These are phyloP conservation scores for Chytridium lagenaria DNA, from an alignment of 371 early-diverging fungal species.

Conservation along the genomic window DNA sequence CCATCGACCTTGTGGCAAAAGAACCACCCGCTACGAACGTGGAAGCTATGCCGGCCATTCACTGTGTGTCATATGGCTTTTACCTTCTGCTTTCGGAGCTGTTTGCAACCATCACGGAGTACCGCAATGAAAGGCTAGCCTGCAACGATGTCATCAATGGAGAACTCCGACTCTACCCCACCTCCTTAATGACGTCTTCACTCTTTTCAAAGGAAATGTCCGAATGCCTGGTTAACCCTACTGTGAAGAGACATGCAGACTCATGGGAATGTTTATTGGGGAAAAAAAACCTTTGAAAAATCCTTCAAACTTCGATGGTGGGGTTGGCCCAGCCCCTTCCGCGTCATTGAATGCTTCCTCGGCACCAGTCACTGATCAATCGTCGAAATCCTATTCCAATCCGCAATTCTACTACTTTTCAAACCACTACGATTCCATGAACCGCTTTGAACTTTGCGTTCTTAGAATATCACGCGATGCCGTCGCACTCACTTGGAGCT, in stretches of 20 bases:
- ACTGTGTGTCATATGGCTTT: slow-evolving; percentile 15
- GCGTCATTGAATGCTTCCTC: too few species aligned
- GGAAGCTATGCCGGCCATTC: slow-evolving; percentile 9
- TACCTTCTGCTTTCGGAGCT: slow-evolving; percentile 1
- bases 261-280: too few species aligned
- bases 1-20: slow-evolving; percentile 18
- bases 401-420: slow-evolving; percentile 18
- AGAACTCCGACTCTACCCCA: slow-evolving; percentile 16
- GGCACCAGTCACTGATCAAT: neutral
- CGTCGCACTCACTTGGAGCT: slow-evolving; percentile 15
- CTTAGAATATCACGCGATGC: neutral
- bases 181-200: slow-evolving; percentile 1
- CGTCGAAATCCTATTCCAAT: too few species aligned
- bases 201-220: slow-evolving; percentile 6
- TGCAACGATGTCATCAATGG: slow-evolving; percentile 14
- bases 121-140: slow-evolving; percentile 9
- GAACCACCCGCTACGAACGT: neutral
- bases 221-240: neutral
- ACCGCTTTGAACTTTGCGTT: slow-evolving; percentile 21
- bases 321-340: too few species aligned
- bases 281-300: too few species aligned
- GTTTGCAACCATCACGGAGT: slow-evolving; percentile 5
- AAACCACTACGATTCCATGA: slow-evolving; percentile 20
- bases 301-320: too few species aligned
- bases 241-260: too few species aligned